Evolutionary conservation across 441 rosid genomes (phyloP).

Genomic region (Adansonia gregorii): DNA sequence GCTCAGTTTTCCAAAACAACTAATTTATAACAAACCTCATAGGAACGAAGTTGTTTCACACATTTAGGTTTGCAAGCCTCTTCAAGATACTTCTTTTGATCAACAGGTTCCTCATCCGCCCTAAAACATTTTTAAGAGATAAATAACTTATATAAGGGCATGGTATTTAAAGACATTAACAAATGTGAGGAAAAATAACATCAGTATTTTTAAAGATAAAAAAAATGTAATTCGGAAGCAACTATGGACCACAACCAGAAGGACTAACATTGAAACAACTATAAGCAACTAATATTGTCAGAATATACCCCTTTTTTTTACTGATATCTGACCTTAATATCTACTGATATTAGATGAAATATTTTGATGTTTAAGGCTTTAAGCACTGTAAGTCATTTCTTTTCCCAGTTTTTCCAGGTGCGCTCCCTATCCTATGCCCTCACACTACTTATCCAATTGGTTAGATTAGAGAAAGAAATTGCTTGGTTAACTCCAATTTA

Average conservation of each 20-base stretch:
- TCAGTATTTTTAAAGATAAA: not conserved
- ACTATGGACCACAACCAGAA: not conserved
- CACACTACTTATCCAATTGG: not conserved
- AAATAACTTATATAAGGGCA: not conserved
- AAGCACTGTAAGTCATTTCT: not conserved
- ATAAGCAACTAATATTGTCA: not conserved
- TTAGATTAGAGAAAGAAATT: not conserved
- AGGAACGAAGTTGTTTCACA: constrained; percentile 58
- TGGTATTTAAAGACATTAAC: not conserved
- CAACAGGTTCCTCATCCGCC: constrained; percentile 75
- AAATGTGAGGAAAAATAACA: constrained; percentile 8
- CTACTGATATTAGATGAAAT: not conserved
- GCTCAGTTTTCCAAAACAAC: constrained; percentile 1
- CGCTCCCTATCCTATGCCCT: not conserved
- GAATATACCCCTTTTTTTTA: not conserved
- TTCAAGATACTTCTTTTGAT: constrained; percentile 65
- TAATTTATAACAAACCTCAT: constrained; percentile 46
- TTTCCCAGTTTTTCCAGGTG: not conserved
- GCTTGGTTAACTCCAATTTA: not conserved
- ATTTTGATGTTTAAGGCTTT: constrained; percentile 7
- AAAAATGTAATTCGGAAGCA: constrained; percentile 3
- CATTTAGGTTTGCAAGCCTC: constrained; percentile 76
- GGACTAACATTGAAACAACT: not conserved
- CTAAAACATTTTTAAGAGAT: constrained; percentile 37
- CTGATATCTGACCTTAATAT: not conserved